Conservation (phyloP, 1,139 yeast species). For the Torulaspora pretoriensis region DNA sequence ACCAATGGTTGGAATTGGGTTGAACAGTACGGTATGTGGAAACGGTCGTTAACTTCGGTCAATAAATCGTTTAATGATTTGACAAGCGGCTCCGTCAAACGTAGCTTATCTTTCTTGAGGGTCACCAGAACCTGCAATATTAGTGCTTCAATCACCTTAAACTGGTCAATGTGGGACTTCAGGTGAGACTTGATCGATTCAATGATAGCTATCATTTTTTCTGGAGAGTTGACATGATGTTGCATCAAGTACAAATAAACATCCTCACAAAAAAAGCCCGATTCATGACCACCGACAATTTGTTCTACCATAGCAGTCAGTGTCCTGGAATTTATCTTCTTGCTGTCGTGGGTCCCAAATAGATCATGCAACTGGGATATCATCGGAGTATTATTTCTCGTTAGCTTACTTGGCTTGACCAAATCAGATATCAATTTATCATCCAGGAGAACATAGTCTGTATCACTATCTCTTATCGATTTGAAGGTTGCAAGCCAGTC, state of each 20-base stretch:
- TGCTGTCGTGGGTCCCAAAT: conserved; percentile 8
- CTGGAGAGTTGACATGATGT: conserved; percentile 17
- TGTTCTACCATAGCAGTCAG: conserved; percentile 16
- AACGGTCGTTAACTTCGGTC: conserved; percentile 13
- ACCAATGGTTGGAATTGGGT: conserved; percentile 16
- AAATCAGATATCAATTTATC: conserved; percentile 6
- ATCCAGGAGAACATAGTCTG: conserved; percentile 3
- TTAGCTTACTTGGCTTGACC: conserved; percentile 15
- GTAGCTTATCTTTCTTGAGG: conserved; percentile 10
- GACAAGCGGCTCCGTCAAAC: conserved; percentile 1
- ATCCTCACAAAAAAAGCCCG: conserved; percentile 19
- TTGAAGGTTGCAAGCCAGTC: conserved; percentile 16
- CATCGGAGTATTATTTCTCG: conserved; percentile 10
- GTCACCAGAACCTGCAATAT: conserved; percentile 15
- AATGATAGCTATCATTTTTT: conserved; percentile 14
- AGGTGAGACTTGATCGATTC: conserved; percentile 15
- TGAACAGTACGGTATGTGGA: conserved; percentile 14
- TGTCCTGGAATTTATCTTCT: conserved; percentile 8
- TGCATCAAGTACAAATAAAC: conserved; percentile 20
- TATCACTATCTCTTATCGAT: neutral
- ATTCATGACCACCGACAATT: conserved; percentile 9
- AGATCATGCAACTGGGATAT: conserved; percentile 11
- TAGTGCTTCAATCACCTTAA: conserved; percentile 16
- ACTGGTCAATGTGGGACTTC: conserved; percentile 16
- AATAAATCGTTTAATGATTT: conserved; percentile 10